Evolutionary conservation across 2,329 filamentous ascomycete species (phyloP), one percentile per base, ranked within the genome.

Genomic region (Volutella citrinella): DNA sequence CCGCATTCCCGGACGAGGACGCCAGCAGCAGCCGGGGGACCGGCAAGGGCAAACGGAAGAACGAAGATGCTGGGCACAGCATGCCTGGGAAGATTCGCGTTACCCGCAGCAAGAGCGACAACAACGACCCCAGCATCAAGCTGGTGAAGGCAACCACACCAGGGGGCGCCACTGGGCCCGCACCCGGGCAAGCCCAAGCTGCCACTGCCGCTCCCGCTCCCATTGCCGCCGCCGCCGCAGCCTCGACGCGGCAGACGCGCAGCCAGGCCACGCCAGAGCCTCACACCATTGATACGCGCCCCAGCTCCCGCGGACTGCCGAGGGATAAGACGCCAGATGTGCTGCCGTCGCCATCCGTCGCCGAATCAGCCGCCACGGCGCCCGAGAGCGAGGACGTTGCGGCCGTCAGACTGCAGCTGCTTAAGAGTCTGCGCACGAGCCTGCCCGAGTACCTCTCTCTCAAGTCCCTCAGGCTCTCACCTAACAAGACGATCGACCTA

Each of bases 381-480:
- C 20, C 54, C 36, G 34, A 41, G 28, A 52, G 57, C 25, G 52
- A 57, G 27, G 51, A 49, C 18, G 35, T 59, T 38, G 54, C 57
- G 24, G 51, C 57, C 1, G 55, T 72, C 21, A 76, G 72, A 48
- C 41, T 64, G 4, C 66, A 71, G 30, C 61, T 80, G 10, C 51
- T 60, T 21, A 69, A 64, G 38, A 62, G 62, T 29, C 60, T 77
- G 3, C 68, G 68, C 10, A 63, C 61, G n/a, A 65, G 66, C 10
- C 58, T 80, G 24, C 68, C 70, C 4, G 75, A 79, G 38, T 78
- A 66, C 44, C 61, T 73, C 24, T 47, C 70, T 3, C 66, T 83
- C 12, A 72, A 72, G 44, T 56, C 61, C 6, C 59, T 83, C 19
- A 69, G 71, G n/a, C 63, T 60, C 24, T 65, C 70, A 34, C 59